Conservation (phyloP, 495 filamentous ascomycete genomes). For the Apiosordaria backusii region DNA sequence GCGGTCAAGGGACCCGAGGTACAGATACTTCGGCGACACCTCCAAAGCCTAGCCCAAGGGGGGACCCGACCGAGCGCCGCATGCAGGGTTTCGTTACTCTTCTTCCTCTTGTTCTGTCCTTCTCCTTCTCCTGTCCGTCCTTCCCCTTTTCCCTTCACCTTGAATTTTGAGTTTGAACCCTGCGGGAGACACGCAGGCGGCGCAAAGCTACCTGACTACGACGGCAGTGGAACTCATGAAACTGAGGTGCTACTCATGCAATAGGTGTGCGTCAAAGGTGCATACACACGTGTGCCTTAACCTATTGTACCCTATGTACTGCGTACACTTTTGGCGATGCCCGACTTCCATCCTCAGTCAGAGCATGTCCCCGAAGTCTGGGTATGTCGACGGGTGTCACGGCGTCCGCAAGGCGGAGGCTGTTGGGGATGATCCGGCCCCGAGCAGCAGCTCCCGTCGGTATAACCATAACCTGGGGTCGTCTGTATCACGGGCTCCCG, state of each 20-base stretch:
- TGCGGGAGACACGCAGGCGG: not conserved
- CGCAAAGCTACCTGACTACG: constrained; percentile 6
- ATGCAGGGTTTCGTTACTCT: constrained; percentile 7
- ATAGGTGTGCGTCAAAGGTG: not conserved
- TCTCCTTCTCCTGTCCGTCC: not conserved
- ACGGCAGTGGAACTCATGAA: constrained; percentile 1
- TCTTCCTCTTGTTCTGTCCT: not conserved
- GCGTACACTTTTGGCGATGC: not conserved
- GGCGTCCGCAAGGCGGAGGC: constrained; percentile 7
- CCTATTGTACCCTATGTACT: too few species aligned
- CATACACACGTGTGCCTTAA: not conserved
- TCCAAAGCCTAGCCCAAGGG: not conserved
- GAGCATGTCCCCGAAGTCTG: not conserved
- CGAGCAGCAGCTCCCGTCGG: not conserved
- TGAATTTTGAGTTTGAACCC: not conserved
- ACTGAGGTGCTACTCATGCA: not conserved
- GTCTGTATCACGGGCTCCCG: not conserved
- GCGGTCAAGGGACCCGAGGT: constrained; percentile 32
- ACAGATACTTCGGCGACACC: constrained; percentile 26
- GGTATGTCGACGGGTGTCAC: not conserved
- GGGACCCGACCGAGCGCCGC: constrained; percentile 4
- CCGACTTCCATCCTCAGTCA: not conserved
- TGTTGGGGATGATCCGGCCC: constrained; percentile 4
- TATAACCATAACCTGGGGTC: not conserved
- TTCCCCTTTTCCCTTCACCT: not conserved